Evolutionary conservation across 2,329 filamentous ascomycete genomes (phyloP).

Genomic region (Didymella lethalis): DNA sequence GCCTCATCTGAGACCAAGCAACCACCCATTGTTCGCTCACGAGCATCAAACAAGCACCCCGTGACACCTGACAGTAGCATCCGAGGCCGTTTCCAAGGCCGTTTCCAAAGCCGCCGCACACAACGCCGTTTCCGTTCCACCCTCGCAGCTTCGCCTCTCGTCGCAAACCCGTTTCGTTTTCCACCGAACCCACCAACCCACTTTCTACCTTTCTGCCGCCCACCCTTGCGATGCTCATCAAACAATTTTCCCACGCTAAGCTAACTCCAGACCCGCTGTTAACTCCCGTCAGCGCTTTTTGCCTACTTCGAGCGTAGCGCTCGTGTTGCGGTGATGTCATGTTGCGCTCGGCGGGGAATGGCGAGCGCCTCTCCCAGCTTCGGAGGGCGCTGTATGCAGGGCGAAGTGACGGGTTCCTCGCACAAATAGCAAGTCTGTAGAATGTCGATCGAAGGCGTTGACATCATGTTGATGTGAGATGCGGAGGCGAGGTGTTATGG

Average conservation of each 20-base stretch:
- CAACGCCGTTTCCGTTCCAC: neutral
- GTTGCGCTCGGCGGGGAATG: neutral
- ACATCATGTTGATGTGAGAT: neutral
- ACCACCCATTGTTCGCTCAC: neutral
- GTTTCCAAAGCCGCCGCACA: neutral
- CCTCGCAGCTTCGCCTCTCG: neutral
- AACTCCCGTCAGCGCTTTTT: slow-evolving; percentile 9
- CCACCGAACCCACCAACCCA: neutral
- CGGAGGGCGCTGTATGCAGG: slow-evolving; percentile 3
- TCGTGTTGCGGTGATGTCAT: slow-evolving; percentile 9
- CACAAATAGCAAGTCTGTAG: neutral
- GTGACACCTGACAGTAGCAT: neutral
- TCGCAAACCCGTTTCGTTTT: slow-evolving; percentile 16
- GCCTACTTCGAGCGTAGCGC: slow-evolving; percentile 2
- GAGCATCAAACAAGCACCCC: slow-evolving; percentile 4
- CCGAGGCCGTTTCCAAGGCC: neutral
- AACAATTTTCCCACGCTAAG: neutral
- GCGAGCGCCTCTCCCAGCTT: neutral
- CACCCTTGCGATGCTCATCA: neutral
- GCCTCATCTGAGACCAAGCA: slow-evolving; percentile 3
- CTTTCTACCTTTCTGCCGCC: neutral
- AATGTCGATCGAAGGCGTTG: neutral
- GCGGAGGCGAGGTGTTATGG: neutral
- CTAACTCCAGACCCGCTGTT: slow-evolving; percentile 5
- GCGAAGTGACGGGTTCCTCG: neutral